These are phyloP conservation scores for Sugiyamaella lignohabitans DNA, from an alignment of 805 yeast genomes.

Conservation along the genomic window DNA sequence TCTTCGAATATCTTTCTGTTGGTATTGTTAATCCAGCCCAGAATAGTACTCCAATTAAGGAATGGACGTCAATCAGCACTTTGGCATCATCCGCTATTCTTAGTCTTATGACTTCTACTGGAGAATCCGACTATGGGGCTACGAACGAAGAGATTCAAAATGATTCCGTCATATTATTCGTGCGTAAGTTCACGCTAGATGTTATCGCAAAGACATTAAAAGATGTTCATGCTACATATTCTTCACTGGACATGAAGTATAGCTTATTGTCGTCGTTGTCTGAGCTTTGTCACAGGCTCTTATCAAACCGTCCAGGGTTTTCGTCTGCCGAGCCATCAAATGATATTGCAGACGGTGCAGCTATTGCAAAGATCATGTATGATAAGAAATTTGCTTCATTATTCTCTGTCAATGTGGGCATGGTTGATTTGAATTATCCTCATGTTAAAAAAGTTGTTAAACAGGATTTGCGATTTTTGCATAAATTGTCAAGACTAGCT, in stretches of 20 bases:
- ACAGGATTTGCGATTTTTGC: conserved; percentile 52
- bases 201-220: conserved; percentile 54
- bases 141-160: conserved; percentile 30
- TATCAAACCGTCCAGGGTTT: conserved; percentile 25
- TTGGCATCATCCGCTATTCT: conserved; percentile 56
- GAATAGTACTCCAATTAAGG: conserved; percentile 27
- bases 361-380: conserved; percentile 56
- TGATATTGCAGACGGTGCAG: conserved; percentile 45
- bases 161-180: conserved; percentile 64
- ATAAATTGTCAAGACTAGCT: conserved; percentile 40
- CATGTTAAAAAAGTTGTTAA: conserved; percentile 54
- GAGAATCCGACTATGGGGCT: conserved; percentile 35
- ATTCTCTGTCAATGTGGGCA: conserved; percentile 54
- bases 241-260: conserved; percentile 41
- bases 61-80: conserved; percentile 46
- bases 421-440: conserved; percentile 69
- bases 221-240: conserved; percentile 39
- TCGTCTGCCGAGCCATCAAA: conserved; percentile 11
- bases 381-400: conserved; percentile 50
- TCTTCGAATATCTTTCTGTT: conserved; percentile 66
- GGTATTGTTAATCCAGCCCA: conserved; percentile 33
- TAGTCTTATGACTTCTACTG: conserved; percentile 56
- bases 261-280: conserved; percentile 49
- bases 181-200: conserved; percentile 69
- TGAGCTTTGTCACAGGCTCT: conserved; percentile 37